These are phyloP conservation scores for Pichia insulana DNA, from an alignment of 805 yeast genomes.

Conservation along the genomic window DNA sequence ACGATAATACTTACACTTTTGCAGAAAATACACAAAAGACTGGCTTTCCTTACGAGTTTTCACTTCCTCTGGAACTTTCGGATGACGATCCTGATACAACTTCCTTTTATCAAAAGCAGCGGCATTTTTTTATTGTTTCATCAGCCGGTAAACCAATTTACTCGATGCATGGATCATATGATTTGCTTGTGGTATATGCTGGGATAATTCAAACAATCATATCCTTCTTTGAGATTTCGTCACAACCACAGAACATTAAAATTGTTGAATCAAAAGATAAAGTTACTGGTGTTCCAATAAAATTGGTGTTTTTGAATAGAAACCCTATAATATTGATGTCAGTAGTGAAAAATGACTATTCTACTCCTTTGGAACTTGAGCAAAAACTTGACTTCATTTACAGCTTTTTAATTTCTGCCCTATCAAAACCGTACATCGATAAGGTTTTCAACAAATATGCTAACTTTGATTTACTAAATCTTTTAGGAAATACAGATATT, in stretches of 20 bases:
- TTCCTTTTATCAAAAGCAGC: conserved; percentile 31
- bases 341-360: conserved; percentile 48
- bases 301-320: conserved; percentile 52
- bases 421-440: conserved; percentile 71
- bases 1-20: too few relatives aligned
- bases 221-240: conserved; percentile 49
- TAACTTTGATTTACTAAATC: conserved; percentile 72
- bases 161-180: conserved; percentile 67
- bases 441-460: conserved; percentile 62
- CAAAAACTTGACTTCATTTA: conserved; percentile 67
- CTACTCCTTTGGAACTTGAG: conserved; percentile 35
- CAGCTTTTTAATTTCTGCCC: conserved; percentile 69
- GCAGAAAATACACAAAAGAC: background rate
- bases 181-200: conserved; percentile 56
- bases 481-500: conserved; percentile 67
- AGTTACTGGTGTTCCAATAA: conserved; percentile 25
- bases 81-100: conserved; percentile 22
- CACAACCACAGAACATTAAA: conserved; percentile 32
- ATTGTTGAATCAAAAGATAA: conserved; percentile 40
- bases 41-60: conserved; percentile 11
- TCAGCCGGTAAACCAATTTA: conserved; percentile 86
- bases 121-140: conserved; percentile 73
- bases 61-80: conserved; percentile 18
- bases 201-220: conserved; percentile 78
- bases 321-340: conserved; percentile 71